A percentile compares a stretch with the other conserved stretches of the same genome.
These are phyloP conservation scores for Gymnopilus dilepis DNA, from an alignment of 768 basidiomycete genomes.

Conservation along the genomic window DNA sequence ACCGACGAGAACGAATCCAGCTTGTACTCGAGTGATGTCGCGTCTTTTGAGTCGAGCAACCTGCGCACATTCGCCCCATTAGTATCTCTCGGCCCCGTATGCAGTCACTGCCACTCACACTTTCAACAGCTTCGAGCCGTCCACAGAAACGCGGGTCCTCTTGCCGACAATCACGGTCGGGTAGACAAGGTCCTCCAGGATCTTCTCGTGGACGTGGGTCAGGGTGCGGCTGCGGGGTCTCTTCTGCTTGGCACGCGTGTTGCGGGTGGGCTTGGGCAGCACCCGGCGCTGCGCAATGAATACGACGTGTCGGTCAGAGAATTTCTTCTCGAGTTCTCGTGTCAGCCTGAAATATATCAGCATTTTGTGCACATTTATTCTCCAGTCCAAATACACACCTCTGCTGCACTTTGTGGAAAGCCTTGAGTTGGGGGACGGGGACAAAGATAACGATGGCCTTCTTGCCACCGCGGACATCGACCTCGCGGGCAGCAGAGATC, in stretches of 20 bases:
- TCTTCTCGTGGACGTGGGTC: constrained; percentile 96
- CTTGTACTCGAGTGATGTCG: constrained; percentile 99
- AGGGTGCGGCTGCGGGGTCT: constrained; percentile 96
- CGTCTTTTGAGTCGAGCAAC: constrained; percentile 97
- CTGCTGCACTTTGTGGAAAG: constrained; percentile 97
- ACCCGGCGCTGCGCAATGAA: constrained; percentile 99
- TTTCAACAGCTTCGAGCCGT: constrained; percentile 95
- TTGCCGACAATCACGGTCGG: constrained; percentile 99
- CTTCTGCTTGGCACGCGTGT: constrained; percentile 93
- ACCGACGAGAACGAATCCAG: constrained; percentile 98
- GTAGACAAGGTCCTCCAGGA: constrained; percentile 98
- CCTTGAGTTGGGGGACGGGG: constrained; percentile 95
- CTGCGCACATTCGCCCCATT: constrained; percentile 46
- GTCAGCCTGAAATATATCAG: constrained; percentile 70
- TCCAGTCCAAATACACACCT: constrained; percentile 61
- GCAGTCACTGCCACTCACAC: constrained; percentile 77
- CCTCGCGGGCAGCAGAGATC: constrained; percentile 98
- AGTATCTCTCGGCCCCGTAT: constrained; percentile 11
- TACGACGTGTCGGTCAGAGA: constrained; percentile 98
- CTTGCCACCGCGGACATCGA: constrained; percentile 98
- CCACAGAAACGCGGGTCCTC: constrained; percentile 91
- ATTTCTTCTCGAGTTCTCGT: constrained; percentile 99
- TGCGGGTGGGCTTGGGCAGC: constrained; percentile 96
- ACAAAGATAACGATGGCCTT: constrained; percentile 99
- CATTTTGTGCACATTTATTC: constrained; percentile 14